These are phyloP conservation scores for Rubia yunnanensis DNA, from an alignment of 257 asterid genomes.

Conservation along the genomic window DNA sequence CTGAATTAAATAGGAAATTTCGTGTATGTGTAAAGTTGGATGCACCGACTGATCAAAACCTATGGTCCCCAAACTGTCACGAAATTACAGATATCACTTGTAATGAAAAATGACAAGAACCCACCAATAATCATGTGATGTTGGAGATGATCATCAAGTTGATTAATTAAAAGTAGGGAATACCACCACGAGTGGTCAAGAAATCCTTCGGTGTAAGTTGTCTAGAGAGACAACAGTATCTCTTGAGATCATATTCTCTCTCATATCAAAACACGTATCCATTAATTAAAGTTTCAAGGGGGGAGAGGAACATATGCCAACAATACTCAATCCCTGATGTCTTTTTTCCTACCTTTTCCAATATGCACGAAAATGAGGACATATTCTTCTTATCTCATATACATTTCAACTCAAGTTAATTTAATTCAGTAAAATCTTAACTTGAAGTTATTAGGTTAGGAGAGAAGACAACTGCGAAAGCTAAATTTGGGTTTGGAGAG, in stretches of 20 bases:
- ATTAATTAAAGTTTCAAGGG: neutral
- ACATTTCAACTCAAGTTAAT: no score
- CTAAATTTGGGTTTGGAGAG: no score
- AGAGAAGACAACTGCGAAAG: no score
- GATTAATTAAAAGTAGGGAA: neutral
- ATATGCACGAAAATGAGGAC: no score
- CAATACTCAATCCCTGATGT: neutral
- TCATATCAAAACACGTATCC: neutral
- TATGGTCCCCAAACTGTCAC: conserved; percentile 3
- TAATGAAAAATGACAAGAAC: conserved; percentile 5
- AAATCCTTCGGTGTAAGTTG: conserved; percentile 3
- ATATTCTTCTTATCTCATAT: no score
- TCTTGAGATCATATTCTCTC: conserved; percentile 8
- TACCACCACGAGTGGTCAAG: conserved; percentile 16
- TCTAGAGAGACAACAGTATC: conserved; percentile 13
- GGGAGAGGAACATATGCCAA: conserved; percentile 4
- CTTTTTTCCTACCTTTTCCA: no score
- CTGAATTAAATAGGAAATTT: neutral
- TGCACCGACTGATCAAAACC: neutral
- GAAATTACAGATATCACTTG: neutral
- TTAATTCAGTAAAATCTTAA: no score
- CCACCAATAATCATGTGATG: conserved; percentile 13
- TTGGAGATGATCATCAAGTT: neutral
- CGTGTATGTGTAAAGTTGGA: neutral
- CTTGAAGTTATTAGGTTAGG: no score